Conservation (phyloP, 257 asterid species). For the Paulownia fortunei region DNA sequence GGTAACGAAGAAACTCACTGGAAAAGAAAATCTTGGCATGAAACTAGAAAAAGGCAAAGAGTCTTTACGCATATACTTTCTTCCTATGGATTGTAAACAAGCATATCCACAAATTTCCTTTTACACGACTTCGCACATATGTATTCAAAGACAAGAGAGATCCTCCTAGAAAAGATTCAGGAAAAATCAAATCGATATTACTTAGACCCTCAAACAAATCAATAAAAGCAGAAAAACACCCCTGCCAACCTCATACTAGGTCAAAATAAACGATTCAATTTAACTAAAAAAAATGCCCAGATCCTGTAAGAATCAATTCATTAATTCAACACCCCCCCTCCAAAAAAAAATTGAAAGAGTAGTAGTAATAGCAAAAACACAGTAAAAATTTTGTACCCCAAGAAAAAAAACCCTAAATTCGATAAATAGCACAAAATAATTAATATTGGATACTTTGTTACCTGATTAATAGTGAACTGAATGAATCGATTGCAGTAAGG, state of each 20-base stretch:
- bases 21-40: not conserved
- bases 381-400: not conserved
- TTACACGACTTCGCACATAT: not conserved
- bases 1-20: not conserved
- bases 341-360: not conserved
- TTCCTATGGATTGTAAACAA: not conserved
- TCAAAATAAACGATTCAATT: slow-evolving; percentile 13
- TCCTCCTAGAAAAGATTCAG: not conserved
- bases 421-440: slow-evolving; percentile 5
- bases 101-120: not conserved
- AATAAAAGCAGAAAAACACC: not conserved
- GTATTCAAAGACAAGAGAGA: slow-evolving; percentile 2
- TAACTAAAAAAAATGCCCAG: not conserved
- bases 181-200: not conserved
- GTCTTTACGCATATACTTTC: not conserved
- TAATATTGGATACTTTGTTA: not conserved
- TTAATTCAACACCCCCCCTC: not conserved
- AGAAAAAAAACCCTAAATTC: not conserved
- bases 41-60: not conserved
- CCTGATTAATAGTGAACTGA: slow-evolving; percentile 34
- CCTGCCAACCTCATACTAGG: not conserved
- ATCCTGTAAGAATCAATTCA: not conserved
- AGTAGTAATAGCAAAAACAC: not conserved
- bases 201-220: not conserved
- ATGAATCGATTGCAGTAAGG: not conserved